These are phyloP conservation scores for Lentinula novae-zelandiae DNA, from an alignment of 1,284 basidiomycete species.

Conservation along the genomic window DNA sequence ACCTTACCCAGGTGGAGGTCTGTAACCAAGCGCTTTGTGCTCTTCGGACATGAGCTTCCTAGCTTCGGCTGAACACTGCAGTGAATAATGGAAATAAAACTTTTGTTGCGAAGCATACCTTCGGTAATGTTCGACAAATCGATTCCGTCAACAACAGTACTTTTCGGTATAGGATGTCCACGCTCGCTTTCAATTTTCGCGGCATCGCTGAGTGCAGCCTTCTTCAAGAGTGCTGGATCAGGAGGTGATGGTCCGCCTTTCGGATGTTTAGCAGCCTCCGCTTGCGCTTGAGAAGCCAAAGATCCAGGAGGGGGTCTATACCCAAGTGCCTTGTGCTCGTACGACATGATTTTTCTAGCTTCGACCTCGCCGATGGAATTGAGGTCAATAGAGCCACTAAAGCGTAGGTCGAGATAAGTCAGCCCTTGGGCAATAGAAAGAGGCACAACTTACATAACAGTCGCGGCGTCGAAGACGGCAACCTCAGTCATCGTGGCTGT, in stretches of 20 bases:
- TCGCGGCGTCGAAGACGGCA: slow-evolving; percentile 12
- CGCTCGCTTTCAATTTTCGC: slow-evolving; percentile 16
- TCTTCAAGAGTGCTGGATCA: slow-evolving; percentile 13
- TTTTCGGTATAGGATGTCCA: slow-evolving; percentile 14
- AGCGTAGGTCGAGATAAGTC: background rate
- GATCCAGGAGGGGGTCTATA: slow-evolving; percentile 34
- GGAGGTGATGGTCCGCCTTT: slow-evolving; percentile 11
- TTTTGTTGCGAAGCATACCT: background rate
- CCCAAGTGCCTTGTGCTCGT: slow-evolving; percentile 34
- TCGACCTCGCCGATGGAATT: slow-evolving; percentile 19
- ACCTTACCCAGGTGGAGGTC: slow-evolving; percentile 25
- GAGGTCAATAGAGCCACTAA: slow-evolving; percentile 13
- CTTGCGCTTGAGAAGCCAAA: slow-evolving; percentile 34
- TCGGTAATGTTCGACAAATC: slow-evolving; percentile 16
- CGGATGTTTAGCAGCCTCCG: slow-evolving; percentile 27
- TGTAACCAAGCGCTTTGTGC: slow-evolving; percentile 33
- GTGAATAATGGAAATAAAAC: background rate
- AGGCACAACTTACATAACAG: slow-evolving; percentile 1
- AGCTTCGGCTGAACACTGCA: slow-evolving; percentile 20
- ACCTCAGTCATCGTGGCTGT: slow-evolving; percentile 15
- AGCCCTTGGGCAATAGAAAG: background rate
- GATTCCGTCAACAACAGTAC: slow-evolving; percentile 15
- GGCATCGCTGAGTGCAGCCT: slow-evolving; percentile 19
- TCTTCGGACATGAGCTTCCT: slow-evolving; percentile 32
- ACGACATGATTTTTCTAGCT: slow-evolving; percentile 32